Evolutionary conservation across 1,284 basidiomycete genomes (phyloP), one percentile per base, ranked within the genome.

Genomic region (Phenoliferia sp.): DNA sequence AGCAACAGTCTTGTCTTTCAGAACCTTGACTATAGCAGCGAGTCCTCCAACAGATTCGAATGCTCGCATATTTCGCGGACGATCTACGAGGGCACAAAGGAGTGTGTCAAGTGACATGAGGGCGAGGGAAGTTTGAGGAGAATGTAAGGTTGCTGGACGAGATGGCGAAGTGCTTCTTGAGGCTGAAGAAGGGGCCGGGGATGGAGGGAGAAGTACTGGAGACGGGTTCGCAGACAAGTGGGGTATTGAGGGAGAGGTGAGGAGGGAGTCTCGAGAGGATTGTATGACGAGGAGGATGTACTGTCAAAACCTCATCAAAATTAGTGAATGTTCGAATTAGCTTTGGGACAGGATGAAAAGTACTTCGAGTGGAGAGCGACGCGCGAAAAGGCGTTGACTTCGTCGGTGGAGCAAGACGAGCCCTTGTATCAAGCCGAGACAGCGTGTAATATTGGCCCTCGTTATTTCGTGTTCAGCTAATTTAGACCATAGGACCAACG

Each of bases 21-120:
- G 82, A 28, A 92, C 86, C 73, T 87, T 88, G 17, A 92, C 90
- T 12, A 94, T 84, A 0, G 85, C 84, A 73, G 91, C 90, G 1
- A 92, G 83, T 1, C 92, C 92, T 58, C 83, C 85, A 31, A 83
- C 81, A 28, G 84, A 83, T 79, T 95, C 92, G 69, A 94, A 94
- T 0, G 81, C 81, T 26, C 92, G 85, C 6, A 92, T 79, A 4
- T 90, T 86, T 6, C 79, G 74, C 0, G 90, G 84, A 1, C 88
- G 86, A 77, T 94, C 92, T 15, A 94, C 92, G 6, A 95, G 82
- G 29, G 92, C 83, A 73, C 90, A 92, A 31, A 92, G 82, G 3
- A 95, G 79, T 0, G 90, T 90, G 74, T 95, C 92, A 26, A 95
- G 81, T 1, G 90, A 81, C 9, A 84, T 82, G 17, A 88, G 88